Evolutionary conservation across 176 grass and related monocot genomes (phyloP).

Genomic region (Dactylis glomerata): DNA sequence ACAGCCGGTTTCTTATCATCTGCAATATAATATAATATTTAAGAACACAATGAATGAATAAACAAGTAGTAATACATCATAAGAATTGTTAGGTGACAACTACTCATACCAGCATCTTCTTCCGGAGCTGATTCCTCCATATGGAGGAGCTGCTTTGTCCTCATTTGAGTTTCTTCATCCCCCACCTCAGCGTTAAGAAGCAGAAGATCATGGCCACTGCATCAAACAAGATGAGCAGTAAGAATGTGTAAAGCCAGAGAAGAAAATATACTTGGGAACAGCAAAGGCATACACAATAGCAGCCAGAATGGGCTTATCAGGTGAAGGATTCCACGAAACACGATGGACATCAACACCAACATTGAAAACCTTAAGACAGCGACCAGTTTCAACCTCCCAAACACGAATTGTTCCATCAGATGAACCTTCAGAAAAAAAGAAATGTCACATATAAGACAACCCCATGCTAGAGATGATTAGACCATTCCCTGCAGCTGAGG

Average conservation of each 20-base stretch:
- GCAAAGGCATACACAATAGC: conserved; percentile 62
- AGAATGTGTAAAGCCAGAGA: conserved; percentile 22
- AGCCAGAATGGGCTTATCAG: conserved; percentile 75
- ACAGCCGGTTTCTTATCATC: conserved; percentile 76
- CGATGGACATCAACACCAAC: conserved; percentile 61
- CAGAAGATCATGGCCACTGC: conserved; percentile 74
- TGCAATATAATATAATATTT: conserved; percentile 37
- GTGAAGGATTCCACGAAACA: conserved; percentile 88
- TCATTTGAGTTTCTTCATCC: conserved; percentile 69
- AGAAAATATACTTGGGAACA: conserved; percentile 15
- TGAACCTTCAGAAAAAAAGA: conserved; percentile 59
- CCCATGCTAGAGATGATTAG: background rate
- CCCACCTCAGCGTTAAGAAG: conserved; percentile 76
- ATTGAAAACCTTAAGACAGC: conserved; percentile 76
- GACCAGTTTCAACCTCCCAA: conserved; percentile 96
- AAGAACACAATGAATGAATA: conserved; percentile 8
- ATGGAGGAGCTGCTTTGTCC: conserved; percentile 56
- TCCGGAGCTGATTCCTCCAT: conserved; percentile 40
- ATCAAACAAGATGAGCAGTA: conserved; percentile 34
- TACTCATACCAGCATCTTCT: conserved; percentile 55
- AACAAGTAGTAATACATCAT: background rate
- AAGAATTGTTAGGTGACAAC: conserved; percentile 6
- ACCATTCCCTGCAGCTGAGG: background rate
- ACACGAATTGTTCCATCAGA: conserved; percentile 81
- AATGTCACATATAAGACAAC: conserved; percentile 19